These are phyloP conservation scores for Grosmannia penicillata DNA, from an alignment of 2,329 filamentous ascomycete genomes.

Conservation along the genomic window DNA sequence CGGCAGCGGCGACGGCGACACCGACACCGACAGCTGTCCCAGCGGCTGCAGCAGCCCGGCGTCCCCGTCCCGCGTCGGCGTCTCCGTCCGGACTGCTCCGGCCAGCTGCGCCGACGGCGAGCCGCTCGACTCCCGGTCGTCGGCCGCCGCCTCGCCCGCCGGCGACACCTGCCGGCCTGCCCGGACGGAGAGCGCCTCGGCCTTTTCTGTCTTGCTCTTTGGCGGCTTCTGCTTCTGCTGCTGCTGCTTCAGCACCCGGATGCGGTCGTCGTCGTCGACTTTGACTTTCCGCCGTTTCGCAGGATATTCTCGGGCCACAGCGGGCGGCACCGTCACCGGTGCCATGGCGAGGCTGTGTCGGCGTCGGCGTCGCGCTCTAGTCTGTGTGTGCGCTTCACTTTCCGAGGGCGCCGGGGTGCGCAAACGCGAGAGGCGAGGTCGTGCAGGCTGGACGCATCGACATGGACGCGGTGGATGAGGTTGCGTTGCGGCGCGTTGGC, in stretches of 20 bases:
- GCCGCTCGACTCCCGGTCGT: constrained; percentile 1
- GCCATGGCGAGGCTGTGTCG: no score
- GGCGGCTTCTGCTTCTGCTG: not conserved
- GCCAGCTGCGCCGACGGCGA: constrained; percentile 9
- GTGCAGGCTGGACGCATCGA: no score
- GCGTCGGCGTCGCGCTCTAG: no score
- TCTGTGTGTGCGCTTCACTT: no score
- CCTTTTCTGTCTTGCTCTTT: not conserved
- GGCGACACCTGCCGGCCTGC: not conserved
- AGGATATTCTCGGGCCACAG: not conserved
- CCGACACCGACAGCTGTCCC: constrained; percentile 13
- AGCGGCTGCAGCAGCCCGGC: not conserved
- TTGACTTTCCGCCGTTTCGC: constrained; percentile 6
- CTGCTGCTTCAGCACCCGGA: not conserved
- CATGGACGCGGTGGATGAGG: no score
- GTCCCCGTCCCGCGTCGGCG: not conserved
- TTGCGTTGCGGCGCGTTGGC: no score
- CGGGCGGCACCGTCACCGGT: constrained; percentile 3
- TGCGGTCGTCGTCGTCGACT: not conserved
- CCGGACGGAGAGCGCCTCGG: constrained; percentile 3
- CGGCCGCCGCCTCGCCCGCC: not conserved
- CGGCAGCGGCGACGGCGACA: constrained; percentile 1
- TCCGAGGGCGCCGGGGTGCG: no score
- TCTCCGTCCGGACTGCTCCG: constrained; percentile 4
- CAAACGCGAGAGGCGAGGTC: no score